Base-by-base conservation (phyloP, 2,329 filamentous ascomycete species). In the Cordyceps militaris region DNA sequence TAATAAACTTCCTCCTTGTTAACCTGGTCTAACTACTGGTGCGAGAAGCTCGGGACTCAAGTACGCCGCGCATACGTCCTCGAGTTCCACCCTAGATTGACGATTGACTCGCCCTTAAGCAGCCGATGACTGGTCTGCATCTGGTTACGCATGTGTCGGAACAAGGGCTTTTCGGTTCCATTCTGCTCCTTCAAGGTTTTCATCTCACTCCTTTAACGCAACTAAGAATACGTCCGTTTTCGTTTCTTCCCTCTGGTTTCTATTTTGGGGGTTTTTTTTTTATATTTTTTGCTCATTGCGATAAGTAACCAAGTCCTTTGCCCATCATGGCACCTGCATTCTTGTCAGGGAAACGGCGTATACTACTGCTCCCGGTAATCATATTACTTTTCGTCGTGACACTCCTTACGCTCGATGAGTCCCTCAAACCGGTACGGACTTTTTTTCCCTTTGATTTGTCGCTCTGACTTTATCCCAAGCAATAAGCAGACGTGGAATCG, bases 381-480 rank as follows among this genome's bases (percentile, higher is more conserved):
- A 19, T 38, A 9, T 54, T 58, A 14, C 14, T 58, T 53, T 16
- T 58, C 28, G 11, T 58, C n/a, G 47, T 58, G 5, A 48, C 56
- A 16, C 50, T 58, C n/a, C 43, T 58, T 19, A 43, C 56, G 10
- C 24, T 58, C 5, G 56, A 58, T 16, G 56, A 58, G 36, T 47
- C 43, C 4, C 13, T 58, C 9, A 26, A 58, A 42, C 56, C 48
- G 56, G 56, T 58, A 54, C 4, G 56, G 5, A 23, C 16, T n/a
- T 19, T 16, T 23, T 38, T 21, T 10, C 4, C 16, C 21, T 16
- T 14, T 48, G 3, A 26, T 21, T 11, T 4, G n/a, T 23, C n/a
- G n/a, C n/a, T n/a, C n/a, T n/a, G n/a, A n/a, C n/a, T n/a, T n/a
- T n/a, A n/a, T n/a, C n/a, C n/a, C 11, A n/a, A 40, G 40, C 14